Base-by-base conservation (phyloP, 2,329 filamentous ascomycete genomes). In the Lachnellula arida region DNA sequence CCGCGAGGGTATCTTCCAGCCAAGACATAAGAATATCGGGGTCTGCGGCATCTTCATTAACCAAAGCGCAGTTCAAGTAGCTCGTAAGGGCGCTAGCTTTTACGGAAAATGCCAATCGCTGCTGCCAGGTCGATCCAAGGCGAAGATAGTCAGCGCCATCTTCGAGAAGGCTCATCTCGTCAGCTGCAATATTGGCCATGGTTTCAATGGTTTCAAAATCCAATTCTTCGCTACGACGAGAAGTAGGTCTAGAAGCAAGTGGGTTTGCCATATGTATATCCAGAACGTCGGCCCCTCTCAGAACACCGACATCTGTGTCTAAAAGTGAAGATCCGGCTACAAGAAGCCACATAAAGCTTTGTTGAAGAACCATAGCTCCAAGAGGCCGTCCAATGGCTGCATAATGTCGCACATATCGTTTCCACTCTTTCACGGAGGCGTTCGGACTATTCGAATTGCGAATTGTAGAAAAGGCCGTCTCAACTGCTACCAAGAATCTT, bases 131-230 rank as follows among this genome's bases (percentile, higher is more conserved):
- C 1, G 92, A 93, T 55, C 89, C 89, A 56, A 97, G 82, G 64
- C 89, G 86, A 44, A 96, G 78, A 70, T 96, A 97, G 72, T 97
- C 94, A 1, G 91, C 87, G 57, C 89, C 89, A 49, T 91, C 91
- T 62, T 97, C 92, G 19, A 99, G 77, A 50, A 92, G 83, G 64
- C 86, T 85, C 78, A 97, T 90, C 68, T 96, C 88, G 59, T 96
- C 88, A 11, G 84, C 78, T 35, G 91, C 86, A 61, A 96, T 82
- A 47, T 82, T 82, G 1, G 89, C 84, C 60, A 94, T 82, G 9
- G 78, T 75, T 60, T 86, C 82, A 40, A 88, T 74, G 0, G 80
- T 82, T 46, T 72, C 75, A 55, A 78, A 76, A 59, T 86, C 80
- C 4, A 74, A 76, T 51, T 85, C 80, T 7, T 60, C 62, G 34